phyloP scores from a whole-genome alignment of 768 basidiomycete genomes.

The Kwoniella botswanensis region DNA sequence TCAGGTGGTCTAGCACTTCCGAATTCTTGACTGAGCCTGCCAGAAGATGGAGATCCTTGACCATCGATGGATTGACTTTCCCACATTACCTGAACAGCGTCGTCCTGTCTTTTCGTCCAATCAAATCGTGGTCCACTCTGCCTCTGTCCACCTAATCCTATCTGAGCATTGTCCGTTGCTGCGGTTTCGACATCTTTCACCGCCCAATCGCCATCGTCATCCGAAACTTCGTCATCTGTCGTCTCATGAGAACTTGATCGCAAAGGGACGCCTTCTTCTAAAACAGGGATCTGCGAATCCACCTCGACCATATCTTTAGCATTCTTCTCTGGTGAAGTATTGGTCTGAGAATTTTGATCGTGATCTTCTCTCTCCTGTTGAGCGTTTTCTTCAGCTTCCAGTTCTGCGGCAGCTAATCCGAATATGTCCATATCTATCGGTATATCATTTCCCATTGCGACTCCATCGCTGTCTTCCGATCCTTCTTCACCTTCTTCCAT shows the following conservation, averaged over 20 bases:
- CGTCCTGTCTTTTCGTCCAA: slow-evolving; percentile 32
- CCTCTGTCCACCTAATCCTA: background rate
- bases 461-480: background rate
- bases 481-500: slow-evolving; percentile 10
- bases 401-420: slow-evolving; percentile 22
- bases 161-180: background rate
- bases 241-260: background rate
- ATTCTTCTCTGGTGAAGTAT: background rate
- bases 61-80: slow-evolving; percentile 32
- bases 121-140: slow-evolving; percentile 27
- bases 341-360: background rate
- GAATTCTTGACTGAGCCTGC: background rate
- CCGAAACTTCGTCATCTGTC: background rate
- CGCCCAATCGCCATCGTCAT: slow-evolving; percentile 20
- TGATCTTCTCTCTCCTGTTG: background rate
- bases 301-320: background rate
- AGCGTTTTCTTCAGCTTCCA: slow-evolving; percentile 17
- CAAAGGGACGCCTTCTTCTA: background rate
- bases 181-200: slow-evolving; percentile 9
- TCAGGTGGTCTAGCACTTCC: background rate
- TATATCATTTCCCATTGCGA: slow-evolving; percentile 5
- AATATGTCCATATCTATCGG: slow-evolving; percentile 24
- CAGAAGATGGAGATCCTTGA: background rate
- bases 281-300: background rate
- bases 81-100: slow-evolving; percentile 38